A percentile compares a stretch with the other conserved stretches of the same genome.
Evolutionary conservation across 2,329 filamentous ascomycete species (phyloP).

Genomic region (Trichocomaceae sp.): DNA sequence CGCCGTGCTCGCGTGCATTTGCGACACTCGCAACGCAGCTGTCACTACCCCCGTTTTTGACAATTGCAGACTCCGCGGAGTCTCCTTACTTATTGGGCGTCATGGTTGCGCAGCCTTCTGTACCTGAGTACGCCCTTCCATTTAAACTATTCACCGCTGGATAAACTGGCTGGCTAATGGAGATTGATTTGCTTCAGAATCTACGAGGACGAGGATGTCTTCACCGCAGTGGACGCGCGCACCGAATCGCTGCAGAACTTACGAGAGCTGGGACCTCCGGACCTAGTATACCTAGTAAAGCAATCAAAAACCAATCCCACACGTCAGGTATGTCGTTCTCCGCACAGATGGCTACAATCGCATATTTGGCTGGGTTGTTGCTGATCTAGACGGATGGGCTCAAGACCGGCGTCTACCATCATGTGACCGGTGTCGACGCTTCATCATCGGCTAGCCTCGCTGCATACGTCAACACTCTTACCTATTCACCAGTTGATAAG

Average conservation of each 20-base stretch:
- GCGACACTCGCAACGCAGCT: neutral
- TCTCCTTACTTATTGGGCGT: constrained; percentile 27
- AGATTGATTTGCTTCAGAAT: constrained; percentile 52
- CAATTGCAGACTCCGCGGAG: constrained; percentile 1
- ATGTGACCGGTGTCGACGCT: constrained; percentile 94
- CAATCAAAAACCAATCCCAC: constrained; percentile 54
- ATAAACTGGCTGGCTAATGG: constrained; percentile 17
- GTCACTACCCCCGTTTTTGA: neutral
- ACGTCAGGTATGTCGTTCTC: constrained; percentile 45
- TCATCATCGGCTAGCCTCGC: constrained; percentile 95
- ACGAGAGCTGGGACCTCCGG: constrained; percentile 89
- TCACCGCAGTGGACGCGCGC: constrained; percentile 76
- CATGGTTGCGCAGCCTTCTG: constrained; percentile 64
- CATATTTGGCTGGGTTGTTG: neutral
- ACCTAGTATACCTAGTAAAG: constrained; percentile 91
- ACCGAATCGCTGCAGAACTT: constrained; percentile 80
- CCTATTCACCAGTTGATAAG: constrained; percentile 78
- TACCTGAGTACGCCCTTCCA: constrained; percentile 59
- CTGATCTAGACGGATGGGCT: neutral
- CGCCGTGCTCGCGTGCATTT: constrained; percentile 1
- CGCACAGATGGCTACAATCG: constrained; percentile 4
- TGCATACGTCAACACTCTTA: constrained; percentile 96
- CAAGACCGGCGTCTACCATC: constrained; percentile 88
- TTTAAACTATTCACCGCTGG: constrained; percentile 17
- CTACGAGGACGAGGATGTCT: constrained; percentile 82